Conservation (phyloP, 1,284 basidiomycete genomes). For the Gomphus sp. region DNA sequence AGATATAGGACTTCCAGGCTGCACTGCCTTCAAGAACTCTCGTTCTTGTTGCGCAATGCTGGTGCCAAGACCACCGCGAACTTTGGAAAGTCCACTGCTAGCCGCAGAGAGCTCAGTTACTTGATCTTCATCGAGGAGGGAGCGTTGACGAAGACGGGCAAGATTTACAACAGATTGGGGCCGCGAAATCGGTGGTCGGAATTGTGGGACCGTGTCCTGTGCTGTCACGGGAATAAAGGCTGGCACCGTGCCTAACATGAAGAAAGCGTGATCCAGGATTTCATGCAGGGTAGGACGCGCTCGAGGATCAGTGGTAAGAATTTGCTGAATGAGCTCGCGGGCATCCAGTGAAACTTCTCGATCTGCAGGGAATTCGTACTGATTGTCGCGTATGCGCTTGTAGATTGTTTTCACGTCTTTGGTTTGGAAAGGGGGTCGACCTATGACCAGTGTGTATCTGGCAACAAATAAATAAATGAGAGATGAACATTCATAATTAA, state of each 20-base stretch:
- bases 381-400: constrained; percentile 88
- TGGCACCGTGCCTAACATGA: constrained; percentile 77
- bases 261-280: constrained; percentile 84
- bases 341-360: constrained; percentile 66
- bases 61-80: background rate
- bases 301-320: constrained; percentile 77
- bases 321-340: constrained; percentile 73
- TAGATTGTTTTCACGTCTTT: constrained; percentile 96
- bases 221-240: constrained; percentile 72
- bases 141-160: constrained; percentile 47
- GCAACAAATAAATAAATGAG: background rate
- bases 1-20: constrained; percentile 91
- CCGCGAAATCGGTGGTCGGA: constrained; percentile 50
- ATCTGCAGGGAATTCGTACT: constrained; percentile 87
- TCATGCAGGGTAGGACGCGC: constrained; percentile 78
- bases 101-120: constrained; percentile 11
- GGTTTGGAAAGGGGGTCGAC: constrained; percentile 95
- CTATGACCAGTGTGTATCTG: constrained; percentile 86
- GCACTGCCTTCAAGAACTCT: constrained; percentile 92
- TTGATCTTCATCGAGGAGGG: constrained; percentile 55
- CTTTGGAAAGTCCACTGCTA: background rate
- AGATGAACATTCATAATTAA: background rate
- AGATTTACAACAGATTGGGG: constrained; percentile 65
- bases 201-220: constrained; percentile 68
- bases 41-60: constrained; percentile 84